Conservation (phyloP, 371 early-diverging fungal genomes). For the Phascolomyces articulosus region DNA sequence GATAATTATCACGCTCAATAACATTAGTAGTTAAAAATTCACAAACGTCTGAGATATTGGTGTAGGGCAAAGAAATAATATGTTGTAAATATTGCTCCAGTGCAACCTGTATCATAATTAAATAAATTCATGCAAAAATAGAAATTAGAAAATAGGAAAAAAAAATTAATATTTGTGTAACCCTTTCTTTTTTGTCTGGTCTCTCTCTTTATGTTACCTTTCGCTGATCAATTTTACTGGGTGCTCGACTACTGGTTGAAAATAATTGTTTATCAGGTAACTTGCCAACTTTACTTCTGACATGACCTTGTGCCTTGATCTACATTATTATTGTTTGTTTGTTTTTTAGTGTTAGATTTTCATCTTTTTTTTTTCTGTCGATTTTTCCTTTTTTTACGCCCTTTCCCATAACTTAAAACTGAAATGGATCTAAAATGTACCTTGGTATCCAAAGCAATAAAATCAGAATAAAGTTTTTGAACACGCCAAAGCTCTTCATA, state of each 20-base stretch:
- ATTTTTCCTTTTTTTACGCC: too few species aligned
- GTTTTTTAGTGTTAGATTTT: too few species aligned
- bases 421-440: slow-evolving; percentile 30
- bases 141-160: background rate
- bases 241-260: slow-evolving; percentile 63
- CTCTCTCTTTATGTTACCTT: too few species aligned
- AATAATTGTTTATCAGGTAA: slow-evolving; percentile 86
- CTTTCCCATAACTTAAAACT: too few species aligned
- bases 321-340: slow-evolving; percentile 18
- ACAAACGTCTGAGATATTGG: slow-evolving; percentile 67
- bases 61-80: slow-evolving; percentile 58
- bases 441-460: slow-evolving; percentile 74
- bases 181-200: background rate
- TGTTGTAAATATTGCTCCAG: slow-evolving; percentile 81
- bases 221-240: slow-evolving; percentile 74
- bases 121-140: slow-evolving; percentile 3
- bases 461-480: slow-evolving; percentile 85
- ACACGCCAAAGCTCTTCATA: slow-evolving; percentile 76
- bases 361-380: too few species aligned
- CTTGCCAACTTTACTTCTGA: slow-evolving; percentile 64
- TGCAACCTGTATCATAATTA: slow-evolving; percentile 42
- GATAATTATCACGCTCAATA: slow-evolving; percentile 43
- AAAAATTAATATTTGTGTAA: background rate
- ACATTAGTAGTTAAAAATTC: slow-evolving; percentile 79
- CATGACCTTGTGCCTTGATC: slow-evolving; percentile 55